These are phyloP conservation scores for Candida sphagnicola DNA, from an alignment of 805 yeast genomes.

Conservation along the genomic window DNA sequence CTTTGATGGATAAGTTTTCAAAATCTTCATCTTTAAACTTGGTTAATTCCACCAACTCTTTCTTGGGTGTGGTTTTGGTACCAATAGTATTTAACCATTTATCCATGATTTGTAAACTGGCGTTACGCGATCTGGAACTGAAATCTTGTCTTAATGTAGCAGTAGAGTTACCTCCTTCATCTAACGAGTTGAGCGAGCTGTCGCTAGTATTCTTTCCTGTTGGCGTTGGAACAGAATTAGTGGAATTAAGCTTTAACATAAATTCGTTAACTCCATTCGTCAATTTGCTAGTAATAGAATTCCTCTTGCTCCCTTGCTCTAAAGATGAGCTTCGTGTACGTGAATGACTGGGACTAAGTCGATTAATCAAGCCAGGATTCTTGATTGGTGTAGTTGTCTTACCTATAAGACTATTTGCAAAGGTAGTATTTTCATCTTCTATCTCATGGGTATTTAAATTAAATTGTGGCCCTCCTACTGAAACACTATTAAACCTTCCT, in stretches of 20 bases:
- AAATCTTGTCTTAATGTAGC: conserved; percentile 11
- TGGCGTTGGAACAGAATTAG: conserved; percentile 7
- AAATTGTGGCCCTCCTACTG: conserved; percentile 22
- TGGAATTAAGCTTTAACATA: conserved; percentile 35
- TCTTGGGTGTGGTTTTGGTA: conserved; percentile 8
- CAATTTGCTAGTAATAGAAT: conserved; percentile 34
- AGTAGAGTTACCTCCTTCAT: conserved; percentile 13
- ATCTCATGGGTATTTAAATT: conserved; percentile 9
- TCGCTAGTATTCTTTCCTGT: conserved; percentile 19
- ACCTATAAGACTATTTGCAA: conserved; percentile 1
- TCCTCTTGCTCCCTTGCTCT: conserved; percentile 23
- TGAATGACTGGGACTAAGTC: conserved; percentile 31
- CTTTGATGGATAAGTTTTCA: conserved; percentile 32
- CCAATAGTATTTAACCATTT: conserved; percentile 37
- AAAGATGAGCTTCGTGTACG: conserved; percentile 38
- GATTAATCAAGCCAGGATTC: conserved; percentile 20
- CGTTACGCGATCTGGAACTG: conserved; percentile 23
- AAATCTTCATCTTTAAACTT: conserved; percentile 31
- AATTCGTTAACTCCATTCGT: conserved; percentile 40
- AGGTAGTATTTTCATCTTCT: conserved; percentile 6
- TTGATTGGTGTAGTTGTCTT: not conserved
- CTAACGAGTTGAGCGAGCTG: conserved; percentile 32
- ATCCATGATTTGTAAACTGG: conserved; percentile 41
- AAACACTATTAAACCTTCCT: conserved; percentile 30
- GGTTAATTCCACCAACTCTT: conserved; percentile 20